Percentiles rank a stretch among this genome's conserved stretches.
phyloP scores from a whole-genome alignment of 2,329 filamentous ascomycete species.

The Aspergillus udagawae region DNA sequence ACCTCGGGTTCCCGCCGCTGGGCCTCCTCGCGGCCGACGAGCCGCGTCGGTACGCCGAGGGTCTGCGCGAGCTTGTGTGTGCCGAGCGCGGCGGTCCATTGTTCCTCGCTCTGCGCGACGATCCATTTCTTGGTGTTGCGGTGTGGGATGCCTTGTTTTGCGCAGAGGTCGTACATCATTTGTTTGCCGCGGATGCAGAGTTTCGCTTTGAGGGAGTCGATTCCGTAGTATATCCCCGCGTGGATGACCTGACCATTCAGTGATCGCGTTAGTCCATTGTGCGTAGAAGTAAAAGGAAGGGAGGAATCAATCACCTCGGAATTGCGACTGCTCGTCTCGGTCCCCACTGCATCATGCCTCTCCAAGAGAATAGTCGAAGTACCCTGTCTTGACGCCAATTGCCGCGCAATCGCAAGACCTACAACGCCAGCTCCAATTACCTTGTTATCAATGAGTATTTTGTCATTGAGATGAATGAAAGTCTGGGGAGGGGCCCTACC shows the following conservation, averaged over 20 bases:
- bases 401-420: slow-evolving; percentile 73
- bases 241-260: slow-evolving; percentile 69
- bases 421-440: slow-evolving; percentile 69
- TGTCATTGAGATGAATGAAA: neutral
- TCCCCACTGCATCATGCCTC: slow-evolving; percentile 69
- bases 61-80: slow-evolving; percentile 52
- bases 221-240: slow-evolving; percentile 86
- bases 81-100: slow-evolving; percentile 57
- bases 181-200: slow-evolving; percentile 76
- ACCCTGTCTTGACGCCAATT: slow-evolving; percentile 59
- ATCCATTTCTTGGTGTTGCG: slow-evolving; percentile 87
- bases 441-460: slow-evolving; percentile 23
- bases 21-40: slow-evolving; percentile 63
- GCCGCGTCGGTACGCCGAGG: slow-evolving; percentile 66
- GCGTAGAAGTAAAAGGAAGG: neutral
- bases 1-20: slow-evolving; percentile 68
- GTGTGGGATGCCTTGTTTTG: slow-evolving; percentile 62
- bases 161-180: slow-evolving; percentile 76
- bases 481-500: slow-evolving; percentile 25
- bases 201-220: slow-evolving; percentile 69
- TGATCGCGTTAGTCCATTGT: neutral
- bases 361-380: slow-evolving; percentile 75
- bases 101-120: slow-evolving; percentile 73
- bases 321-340: slow-evolving; percentile 84
- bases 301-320: slow-evolving; percentile 58